Evolutionary conservation across 345 rosid species (phyloP).

Genomic region (Trapa incisa): DNA sequence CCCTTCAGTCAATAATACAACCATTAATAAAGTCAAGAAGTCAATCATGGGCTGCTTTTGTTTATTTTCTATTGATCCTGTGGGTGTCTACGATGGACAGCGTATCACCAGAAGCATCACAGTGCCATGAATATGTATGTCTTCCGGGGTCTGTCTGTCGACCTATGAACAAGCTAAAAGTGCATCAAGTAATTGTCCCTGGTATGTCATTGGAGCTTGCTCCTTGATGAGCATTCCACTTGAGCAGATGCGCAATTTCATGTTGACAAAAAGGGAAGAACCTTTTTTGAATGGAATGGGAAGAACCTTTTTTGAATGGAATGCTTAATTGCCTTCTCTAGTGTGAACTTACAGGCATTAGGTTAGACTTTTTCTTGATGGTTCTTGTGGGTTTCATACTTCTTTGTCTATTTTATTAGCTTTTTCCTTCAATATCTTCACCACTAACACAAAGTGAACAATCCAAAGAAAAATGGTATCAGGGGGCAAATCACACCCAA

Average conservation of each 20-base stretch:
- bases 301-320: background rate
- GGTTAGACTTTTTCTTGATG: background rate
- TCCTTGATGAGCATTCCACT: too few species aligned
- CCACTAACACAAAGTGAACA: background rate
- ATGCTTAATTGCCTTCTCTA: background rate
- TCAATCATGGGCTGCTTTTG: background rate
- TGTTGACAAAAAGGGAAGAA: background rate
- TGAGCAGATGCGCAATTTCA: background rate
- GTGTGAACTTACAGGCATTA: background rate
- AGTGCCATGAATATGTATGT: background rate
- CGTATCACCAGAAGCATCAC: background rate
- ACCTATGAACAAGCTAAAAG: background rate
- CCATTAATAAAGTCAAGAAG: too few species aligned
- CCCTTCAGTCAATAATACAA: background rate
- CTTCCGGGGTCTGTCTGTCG: background rate
- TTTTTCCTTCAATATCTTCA: conserved; percentile 2
- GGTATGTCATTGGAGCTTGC: too few species aligned
- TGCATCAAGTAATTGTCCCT: too few species aligned
- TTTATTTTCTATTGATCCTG: background rate
- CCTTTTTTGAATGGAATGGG: background rate
- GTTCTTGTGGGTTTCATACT: too few species aligned
- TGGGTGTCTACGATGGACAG: too few species aligned
- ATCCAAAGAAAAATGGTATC: background rate
- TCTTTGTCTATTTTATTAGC: background rate
- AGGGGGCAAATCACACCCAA: background rate